Base-by-base conservation (phyloP, 1,139 yeast genomes). In the Candida sanyaensis region DNA sequence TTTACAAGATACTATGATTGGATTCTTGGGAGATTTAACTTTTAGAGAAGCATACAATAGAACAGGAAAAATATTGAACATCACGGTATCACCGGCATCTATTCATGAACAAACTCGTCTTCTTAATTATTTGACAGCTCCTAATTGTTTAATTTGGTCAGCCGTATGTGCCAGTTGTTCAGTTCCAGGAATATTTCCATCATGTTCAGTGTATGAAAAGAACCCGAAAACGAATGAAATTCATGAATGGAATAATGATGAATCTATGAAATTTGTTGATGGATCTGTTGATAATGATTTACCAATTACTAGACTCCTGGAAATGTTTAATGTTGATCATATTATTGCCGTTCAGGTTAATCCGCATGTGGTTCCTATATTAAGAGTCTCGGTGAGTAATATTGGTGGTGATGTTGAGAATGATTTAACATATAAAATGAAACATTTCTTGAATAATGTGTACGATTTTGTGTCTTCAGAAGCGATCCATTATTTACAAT, bases 141-240 rank as follows among this genome's bases (percentile, higher is more conserved):
- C 81, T 0, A 71, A 75, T 54, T 75, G 80, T 60, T 64, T 75
- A 44, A 72, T 81, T 37, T 80, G 86, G 83, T 89, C 97, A 1
- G 99, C 98, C 0, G 97, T 93, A 1, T 91, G 97, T 68, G 97
- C 98, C 1, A 88, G 97, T 37, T 93, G 99, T 65, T 86, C 98
- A 0, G 78, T 93, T 24, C 99, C 99, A 0, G 88, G 96, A 1
- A 78, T 93, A 2, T 95, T 93, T 63, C 88, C 96, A 0, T 86
- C 96, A 1, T 84, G 91, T 28, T 84, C 93, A 1, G 83, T 93
- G 38, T 85, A 86, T 59, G 97, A 93, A 56, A 91, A 90, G 65
- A 85, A 88, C 56, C 82, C 88, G 2, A 74, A 74, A 48, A 88
- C 96, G 0, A 85, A 85, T 17, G 79, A 78, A 49, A 73, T 82